These are phyloP conservation scores for Eucalyptus fibrosa DNA, from an alignment of 345 rosid species.

Conservation along the genomic window DNA sequence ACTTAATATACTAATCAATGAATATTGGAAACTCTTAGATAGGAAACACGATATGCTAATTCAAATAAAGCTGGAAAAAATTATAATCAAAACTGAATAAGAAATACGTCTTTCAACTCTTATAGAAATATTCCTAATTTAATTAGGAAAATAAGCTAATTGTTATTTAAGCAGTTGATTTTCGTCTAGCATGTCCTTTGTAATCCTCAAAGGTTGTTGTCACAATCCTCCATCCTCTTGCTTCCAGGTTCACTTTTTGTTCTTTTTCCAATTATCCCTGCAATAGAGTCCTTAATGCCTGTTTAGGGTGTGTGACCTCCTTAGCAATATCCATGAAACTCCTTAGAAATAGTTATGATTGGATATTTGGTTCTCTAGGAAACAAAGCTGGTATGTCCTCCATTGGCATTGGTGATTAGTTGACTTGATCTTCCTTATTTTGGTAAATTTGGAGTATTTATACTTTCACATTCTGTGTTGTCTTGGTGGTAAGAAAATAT, in stretches of 20 bases:
- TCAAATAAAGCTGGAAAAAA: background rate
- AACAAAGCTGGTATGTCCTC: too few relatives aligned
- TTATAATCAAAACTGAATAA: background rate
- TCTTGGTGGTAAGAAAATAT: background rate
- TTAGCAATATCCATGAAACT: background rate
- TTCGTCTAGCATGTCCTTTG: background rate
- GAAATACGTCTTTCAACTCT: background rate
- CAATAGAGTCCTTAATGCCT: background rate
- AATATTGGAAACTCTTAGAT: background rate
- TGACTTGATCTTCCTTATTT: background rate
- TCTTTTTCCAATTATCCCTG: background rate
- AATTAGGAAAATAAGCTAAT: background rate
- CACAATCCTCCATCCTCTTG: background rate
- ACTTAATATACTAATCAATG: background rate
- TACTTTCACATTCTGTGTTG: background rate
- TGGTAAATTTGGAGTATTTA: background rate
- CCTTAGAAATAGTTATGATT: background rate
- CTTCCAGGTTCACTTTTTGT: background rate
- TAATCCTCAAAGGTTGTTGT: background rate
- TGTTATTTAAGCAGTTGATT: background rate
- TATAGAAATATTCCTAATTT: background rate
- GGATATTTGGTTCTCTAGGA: background rate
- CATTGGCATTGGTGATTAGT: background rate
- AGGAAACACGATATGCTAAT: background rate
- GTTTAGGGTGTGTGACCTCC: background rate